Conservation (phyloP, 1,139 yeast species). For the Geotrichum reessii region DNA sequence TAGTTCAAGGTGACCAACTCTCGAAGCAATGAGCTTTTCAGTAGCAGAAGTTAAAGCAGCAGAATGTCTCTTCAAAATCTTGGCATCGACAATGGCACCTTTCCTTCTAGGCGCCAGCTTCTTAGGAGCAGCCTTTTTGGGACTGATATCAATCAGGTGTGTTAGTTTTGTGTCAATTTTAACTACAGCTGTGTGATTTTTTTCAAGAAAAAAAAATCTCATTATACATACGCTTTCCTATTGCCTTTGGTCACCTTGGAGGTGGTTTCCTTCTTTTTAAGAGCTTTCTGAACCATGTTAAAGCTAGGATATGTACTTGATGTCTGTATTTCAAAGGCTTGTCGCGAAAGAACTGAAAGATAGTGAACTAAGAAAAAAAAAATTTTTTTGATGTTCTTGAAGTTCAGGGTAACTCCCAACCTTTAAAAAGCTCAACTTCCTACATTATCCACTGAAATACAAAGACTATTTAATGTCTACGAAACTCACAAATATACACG, state of each 20-base stretch:
- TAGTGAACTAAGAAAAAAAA: not conserved
- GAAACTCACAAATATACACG: too few relatives aligned
- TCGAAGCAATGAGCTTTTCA: constrained; percentile 76
- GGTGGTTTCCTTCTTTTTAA: constrained; percentile 35
- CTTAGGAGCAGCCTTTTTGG: constrained; percentile 72
- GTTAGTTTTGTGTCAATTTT: not conserved
- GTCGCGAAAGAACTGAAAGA: not conserved
- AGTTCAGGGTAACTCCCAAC: constrained; percentile 8
- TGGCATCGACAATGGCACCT: constrained; percentile 38
- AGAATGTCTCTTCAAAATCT: constrained; percentile 57
- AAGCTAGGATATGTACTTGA: not conserved
- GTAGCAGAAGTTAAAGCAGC: constrained; percentile 66
- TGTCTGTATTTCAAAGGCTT: not conserved
- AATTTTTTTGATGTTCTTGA: not conserved
- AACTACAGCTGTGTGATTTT: not conserved
- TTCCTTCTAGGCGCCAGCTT: constrained; percentile 64
- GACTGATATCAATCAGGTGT: constrained; percentile 32
- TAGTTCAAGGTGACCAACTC: constrained; percentile 93
- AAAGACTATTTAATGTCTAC: too few relatives aligned
- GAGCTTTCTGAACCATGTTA: constrained; percentile 54
- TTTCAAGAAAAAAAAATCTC: not conserved
- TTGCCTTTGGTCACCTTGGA: constrained; percentile 26
- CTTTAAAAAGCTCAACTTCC: too few relatives aligned
- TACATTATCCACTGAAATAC: too few relatives aligned
- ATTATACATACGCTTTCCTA: constrained; percentile 15